Percentiles rank a stretch among this genome's conserved stretches.
phyloP scores from a whole-genome alignment of 306 rosid species.

The Citrullus mucosospermus region DNA sequence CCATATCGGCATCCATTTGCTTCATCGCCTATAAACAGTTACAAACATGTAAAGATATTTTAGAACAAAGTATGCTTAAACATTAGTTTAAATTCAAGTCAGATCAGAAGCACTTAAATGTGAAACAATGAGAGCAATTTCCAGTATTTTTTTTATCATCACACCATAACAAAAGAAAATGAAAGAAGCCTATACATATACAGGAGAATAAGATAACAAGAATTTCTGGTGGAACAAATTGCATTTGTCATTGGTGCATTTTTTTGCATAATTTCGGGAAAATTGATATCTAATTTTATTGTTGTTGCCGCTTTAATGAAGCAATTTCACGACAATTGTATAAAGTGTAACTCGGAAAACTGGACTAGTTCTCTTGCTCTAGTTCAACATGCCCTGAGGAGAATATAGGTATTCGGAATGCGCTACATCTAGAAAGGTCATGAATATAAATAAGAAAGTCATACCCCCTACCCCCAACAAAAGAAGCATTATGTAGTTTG shows the following conservation, averaged over 20 bases:
- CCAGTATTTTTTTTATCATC: neutral
- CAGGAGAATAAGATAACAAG: neutral
- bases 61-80: neutral
- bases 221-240: neutral
- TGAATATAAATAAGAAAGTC: neutral
- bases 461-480: neutral
- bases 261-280: neutral
- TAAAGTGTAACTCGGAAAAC: neutral
- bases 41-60: neutral
- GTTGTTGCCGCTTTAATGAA: no score
- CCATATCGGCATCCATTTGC: constrained; percentile 30
- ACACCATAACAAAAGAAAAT: neutral
- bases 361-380: neutral
- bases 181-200: neutral
- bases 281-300: neutral
- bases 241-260: neutral
- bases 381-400: neutral
- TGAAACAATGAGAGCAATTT: neutral
- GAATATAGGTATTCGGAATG: neutral
- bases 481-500: neutral
- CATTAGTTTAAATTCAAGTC: neutral
- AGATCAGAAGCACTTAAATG: neutral
- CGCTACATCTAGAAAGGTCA: neutral
- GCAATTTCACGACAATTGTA: no score
- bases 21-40: constrained; percentile 31